phyloP scores from a whole-genome alignment of 2,329 filamentous ascomycete genomes.

The Arachnomyces sp. region DNA sequence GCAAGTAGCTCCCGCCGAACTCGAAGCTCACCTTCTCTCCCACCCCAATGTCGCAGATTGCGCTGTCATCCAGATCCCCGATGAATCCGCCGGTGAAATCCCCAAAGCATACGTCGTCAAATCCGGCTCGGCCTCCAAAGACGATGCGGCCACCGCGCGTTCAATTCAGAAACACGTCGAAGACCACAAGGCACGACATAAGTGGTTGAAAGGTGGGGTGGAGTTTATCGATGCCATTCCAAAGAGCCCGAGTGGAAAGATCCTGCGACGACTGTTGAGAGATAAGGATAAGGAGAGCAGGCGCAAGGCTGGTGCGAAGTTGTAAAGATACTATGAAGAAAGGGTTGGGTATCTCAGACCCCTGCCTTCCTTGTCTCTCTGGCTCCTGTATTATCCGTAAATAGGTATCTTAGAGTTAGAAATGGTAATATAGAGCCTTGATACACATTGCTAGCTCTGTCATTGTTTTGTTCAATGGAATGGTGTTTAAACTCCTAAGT shows the following conservation, averaged over 20 bases:
- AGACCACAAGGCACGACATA: slow-evolving; percentile 54
- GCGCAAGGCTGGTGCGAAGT: slow-evolving; percentile 56
- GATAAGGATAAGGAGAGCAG: slow-evolving; percentile 66
- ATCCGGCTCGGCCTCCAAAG: slow-evolving; percentile 43
- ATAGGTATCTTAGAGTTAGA: too few species aligned
- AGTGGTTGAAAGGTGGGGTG: slow-evolving; percentile 56
- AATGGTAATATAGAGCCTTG: too few species aligned
- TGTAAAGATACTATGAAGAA: slow-evolving; percentile 41
- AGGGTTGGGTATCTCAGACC: too few species aligned
- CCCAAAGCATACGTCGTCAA: slow-evolving; percentile 60
- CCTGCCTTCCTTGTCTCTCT: neutral
- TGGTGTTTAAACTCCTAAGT: too few species aligned
- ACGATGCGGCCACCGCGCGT: slow-evolving; percentile 44
- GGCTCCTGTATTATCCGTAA: too few species aligned
- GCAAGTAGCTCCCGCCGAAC: slow-evolving; percentile 76
- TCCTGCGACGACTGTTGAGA: slow-evolving; percentile 56
- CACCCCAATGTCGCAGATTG: slow-evolving; percentile 71
- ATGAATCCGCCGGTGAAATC: slow-evolving; percentile 54
- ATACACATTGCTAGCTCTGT: too few species aligned
- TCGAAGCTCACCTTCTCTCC: slow-evolving; percentile 70
- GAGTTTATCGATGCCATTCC: slow-evolving; percentile 52
- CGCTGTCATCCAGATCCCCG: slow-evolving; percentile 67
- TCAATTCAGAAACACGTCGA: slow-evolving; percentile 53
- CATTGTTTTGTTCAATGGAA: too few species aligned
- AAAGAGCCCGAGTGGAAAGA: slow-evolving; percentile 58